A percentile compares a stretch with the other conserved stretches of the same genome.
Conservation (phyloP, 2,329 filamentous ascomycete species). For the Hortaea sp. region DNA sequence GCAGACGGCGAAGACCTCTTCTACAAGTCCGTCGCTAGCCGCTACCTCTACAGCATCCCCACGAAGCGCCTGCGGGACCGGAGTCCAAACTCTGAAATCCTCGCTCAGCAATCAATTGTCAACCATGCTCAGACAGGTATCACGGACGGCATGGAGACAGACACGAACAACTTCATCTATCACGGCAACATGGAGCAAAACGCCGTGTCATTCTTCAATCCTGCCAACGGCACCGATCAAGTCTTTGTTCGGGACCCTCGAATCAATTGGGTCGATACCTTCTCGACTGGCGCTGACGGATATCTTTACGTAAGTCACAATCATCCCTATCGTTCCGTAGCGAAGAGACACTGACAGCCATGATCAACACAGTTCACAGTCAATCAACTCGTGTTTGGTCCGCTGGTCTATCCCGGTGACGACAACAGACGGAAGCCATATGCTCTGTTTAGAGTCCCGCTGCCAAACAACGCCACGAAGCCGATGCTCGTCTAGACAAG, state of each 20-base stretch:
- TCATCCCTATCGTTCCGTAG: neutral
- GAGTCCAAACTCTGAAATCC: conserved; percentile 30
- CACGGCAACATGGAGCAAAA: conserved; percentile 42
- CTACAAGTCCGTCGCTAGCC: conserved; percentile 35
- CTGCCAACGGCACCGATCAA: conserved; percentile 32
- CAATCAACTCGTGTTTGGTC: conserved; percentile 37
- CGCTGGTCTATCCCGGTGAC: conserved; percentile 30
- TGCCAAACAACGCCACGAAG: conserved; percentile 35
- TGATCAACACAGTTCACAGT: conserved; percentile 31
- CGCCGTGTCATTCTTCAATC: conserved; percentile 38
- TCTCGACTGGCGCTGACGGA: conserved; percentile 31
- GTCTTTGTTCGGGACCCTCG: conserved; percentile 37
- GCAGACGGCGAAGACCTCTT: conserved; percentile 39
- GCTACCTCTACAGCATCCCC: conserved; percentile 37
- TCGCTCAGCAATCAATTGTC: conserved; percentile 33
- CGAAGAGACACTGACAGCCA: neutral
- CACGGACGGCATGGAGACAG: conserved; percentile 44
- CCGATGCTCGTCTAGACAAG: neutral
- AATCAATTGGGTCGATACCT: conserved; percentile 42
- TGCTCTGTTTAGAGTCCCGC: conserved; percentile 31
- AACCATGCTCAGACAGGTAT: conserved; percentile 40
- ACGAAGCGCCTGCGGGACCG: conserved; percentile 35
- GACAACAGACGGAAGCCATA: conserved; percentile 36
- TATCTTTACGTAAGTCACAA: conserved; percentile 32
- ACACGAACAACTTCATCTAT: conserved; percentile 41